These are phyloP conservation scores for Globisporangium nagaii DNA, from an alignment of 352 stramenopile genomes.

Conservation along the genomic window DNA sequence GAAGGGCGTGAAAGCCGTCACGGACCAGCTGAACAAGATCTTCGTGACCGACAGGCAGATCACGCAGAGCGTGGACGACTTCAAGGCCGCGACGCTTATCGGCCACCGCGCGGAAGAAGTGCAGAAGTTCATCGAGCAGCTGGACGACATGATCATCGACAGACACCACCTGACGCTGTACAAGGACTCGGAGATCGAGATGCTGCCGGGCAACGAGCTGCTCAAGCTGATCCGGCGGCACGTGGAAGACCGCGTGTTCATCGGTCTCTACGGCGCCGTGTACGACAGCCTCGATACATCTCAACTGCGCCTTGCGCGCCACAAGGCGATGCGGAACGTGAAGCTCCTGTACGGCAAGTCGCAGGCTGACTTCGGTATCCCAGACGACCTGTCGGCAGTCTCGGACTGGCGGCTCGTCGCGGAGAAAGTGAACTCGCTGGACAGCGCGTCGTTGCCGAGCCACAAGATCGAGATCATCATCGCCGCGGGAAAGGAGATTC, in stretches of 20 bases:
- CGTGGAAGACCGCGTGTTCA: constrained; percentile 79
- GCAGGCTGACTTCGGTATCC: constrained; percentile 59
- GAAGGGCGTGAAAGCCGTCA: constrained; percentile 38
- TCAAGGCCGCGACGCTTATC: constrained; percentile 35
- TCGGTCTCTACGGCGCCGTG: constrained; percentile 40
- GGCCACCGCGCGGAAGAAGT: constrained; percentile 46
- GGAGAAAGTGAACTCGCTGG: constrained; percentile 54
- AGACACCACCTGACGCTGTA: constrained; percentile 57
- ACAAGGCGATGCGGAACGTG: constrained; percentile 35
- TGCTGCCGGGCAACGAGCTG: constrained; percentile 68
- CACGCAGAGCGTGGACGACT: constrained; percentile 38
- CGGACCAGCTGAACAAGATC: constrained; percentile 74
- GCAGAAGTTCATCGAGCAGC: constrained; percentile 50
- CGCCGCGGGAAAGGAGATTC: constrained; percentile 42
- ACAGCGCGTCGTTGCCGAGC: constrained; percentile 72
- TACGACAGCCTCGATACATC: constrained; percentile 56
- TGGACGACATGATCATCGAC: constrained; percentile 73
- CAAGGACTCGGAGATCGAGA: constrained; percentile 48
- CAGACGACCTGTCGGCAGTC: constrained; percentile 46
- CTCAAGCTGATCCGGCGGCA: constrained; percentile 68
- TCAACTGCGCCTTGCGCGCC: constrained; percentile 27
- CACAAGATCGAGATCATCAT: constrained; percentile 83
- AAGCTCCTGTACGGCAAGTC: constrained; percentile 55
- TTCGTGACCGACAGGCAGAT: constrained; percentile 65
- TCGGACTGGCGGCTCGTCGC: constrained; percentile 55